Percentiles rank a stretch among this genome's conserved stretches.
These are phyloP conservation scores for Aegilops longissima DNA, from an alignment of 176 grass and related monocot species.

Conservation along the genomic window DNA sequence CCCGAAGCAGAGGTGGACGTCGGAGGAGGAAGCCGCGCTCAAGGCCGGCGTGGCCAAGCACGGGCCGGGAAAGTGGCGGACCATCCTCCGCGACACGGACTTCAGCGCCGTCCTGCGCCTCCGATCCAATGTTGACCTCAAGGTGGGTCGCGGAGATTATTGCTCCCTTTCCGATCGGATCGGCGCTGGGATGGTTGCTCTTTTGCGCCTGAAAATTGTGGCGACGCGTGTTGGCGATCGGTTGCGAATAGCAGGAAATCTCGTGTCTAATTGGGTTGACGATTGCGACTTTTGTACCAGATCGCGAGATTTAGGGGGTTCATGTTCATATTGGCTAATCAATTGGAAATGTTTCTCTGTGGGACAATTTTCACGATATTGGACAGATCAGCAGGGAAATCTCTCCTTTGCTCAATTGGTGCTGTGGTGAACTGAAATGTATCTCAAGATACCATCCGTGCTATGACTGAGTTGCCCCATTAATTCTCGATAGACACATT, in stretches of 20 bases:
- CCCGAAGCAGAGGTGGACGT: slow-evolving; percentile 92
- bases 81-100: slow-evolving; percentile 86
- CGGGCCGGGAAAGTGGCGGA: slow-evolving; percentile 89
- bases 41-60: slow-evolving; percentile 93
- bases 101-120: slow-evolving; percentile 63
- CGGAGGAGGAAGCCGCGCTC: slow-evolving; percentile 85
- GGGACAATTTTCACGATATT: neutral
- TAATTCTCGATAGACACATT: slow-evolving; percentile 4
- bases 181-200: neutral
- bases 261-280: neutral
- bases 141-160: slow-evolving; percentile 40
- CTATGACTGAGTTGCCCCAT: neutral
- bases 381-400: neutral
- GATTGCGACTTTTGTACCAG: neutral
- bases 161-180: slow-evolving; percentile 5
- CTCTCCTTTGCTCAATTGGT: neutral
- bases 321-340: neutral
- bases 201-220: neutral
- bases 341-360: neutral
- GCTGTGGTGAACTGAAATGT: neutral
- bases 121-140: slow-evolving; percentile 97
- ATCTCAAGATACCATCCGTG: neutral
- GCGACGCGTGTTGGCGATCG: slow-evolving; percentile 3
- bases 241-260: neutral
- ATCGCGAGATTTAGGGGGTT: slow-evolving; percentile 19